These are phyloP conservation scores for Boletus edulis DNA, from an alignment of 768 basidiomycete species.

Conservation along the genomic window DNA sequence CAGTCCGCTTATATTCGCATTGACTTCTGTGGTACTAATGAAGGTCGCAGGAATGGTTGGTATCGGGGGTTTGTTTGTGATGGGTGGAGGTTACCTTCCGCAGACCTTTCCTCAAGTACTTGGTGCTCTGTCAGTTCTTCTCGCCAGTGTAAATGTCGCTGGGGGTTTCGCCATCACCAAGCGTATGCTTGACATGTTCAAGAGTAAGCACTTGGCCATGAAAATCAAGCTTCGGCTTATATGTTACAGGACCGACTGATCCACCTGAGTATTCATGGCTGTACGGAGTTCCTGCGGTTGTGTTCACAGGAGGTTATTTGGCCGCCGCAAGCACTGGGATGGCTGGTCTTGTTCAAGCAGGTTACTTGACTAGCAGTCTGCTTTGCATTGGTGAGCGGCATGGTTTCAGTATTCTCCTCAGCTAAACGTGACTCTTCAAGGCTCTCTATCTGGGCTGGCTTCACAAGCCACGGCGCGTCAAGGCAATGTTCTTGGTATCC, in stretches of 20 bases:
- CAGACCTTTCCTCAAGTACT: conserved; percentile 77
- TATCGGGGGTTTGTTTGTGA: conserved; percentile 82
- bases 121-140: conserved; percentile 79
- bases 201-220: conserved; percentile 46
- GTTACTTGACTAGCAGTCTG: conserved; percentile 82
- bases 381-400: conserved; percentile 68
- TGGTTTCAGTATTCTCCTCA: not conserved
- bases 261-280: conserved; percentile 88
- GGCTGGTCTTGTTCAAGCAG: conserved; percentile 84
- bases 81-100: conserved; percentile 86
- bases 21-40: not conserved
- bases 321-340: conserved; percentile 81
- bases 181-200: conserved; percentile 93
- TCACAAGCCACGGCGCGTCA: conserved; percentile 82
- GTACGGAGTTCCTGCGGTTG: conserved; percentile 73
- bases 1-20: conserved; percentile 25
- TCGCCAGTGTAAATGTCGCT: conserved; percentile 85
- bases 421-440: conserved; percentile 33
- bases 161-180: conserved; percentile 90
- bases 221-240: not conserved
- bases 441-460: conserved; percentile 73
- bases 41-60: conserved; percentile 63
- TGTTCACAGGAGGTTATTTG: conserved; percentile 82
- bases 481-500: conserved; percentile 85
- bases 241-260: conserved; percentile 62